Conservation (phyloP, 257 asterid genomes). For the Cordia subcordata region DNA sequence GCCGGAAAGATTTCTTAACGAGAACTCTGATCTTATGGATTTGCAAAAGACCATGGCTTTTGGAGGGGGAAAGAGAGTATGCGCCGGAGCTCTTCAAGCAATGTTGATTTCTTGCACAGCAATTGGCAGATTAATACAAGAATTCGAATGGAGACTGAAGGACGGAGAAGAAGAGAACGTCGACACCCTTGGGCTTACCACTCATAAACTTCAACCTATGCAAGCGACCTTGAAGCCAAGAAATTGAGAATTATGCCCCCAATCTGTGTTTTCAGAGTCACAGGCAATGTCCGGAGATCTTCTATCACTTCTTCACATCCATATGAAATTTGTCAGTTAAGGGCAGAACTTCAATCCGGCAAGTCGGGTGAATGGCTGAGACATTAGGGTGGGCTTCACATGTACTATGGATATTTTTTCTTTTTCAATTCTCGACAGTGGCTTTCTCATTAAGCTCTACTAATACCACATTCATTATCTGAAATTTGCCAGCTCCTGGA, state of each 20-base stretch:
- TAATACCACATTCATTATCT: background rate
- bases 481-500: background rate
- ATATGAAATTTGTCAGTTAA: no score
- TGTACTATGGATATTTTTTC: no score
- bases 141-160: constrained; percentile 63
- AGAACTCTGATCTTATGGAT: constrained; percentile 39
- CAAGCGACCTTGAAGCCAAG: constrained; percentile 47
- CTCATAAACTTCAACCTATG: constrained; percentile 73
- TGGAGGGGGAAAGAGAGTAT: constrained; percentile 80
- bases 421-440: no score
- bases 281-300: background rate
- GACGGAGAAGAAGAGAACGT: constrained; percentile 72
- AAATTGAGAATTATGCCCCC: constrained; percentile 16
- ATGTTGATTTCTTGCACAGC: constrained; percentile 58
- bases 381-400: no score
- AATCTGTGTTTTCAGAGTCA: background rate
- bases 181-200: constrained; percentile 66
- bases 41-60: constrained; percentile 75
- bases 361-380: no score
- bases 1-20: constrained; percentile 66
- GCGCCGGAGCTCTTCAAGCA: constrained; percentile 88
- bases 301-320: background rate
- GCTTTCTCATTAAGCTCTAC: no score
- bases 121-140: constrained; percentile 74
- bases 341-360: no score